Base-by-base conservation (phyloP, 169 alveolate species). In the Cryptosporidium canis region DNA sequence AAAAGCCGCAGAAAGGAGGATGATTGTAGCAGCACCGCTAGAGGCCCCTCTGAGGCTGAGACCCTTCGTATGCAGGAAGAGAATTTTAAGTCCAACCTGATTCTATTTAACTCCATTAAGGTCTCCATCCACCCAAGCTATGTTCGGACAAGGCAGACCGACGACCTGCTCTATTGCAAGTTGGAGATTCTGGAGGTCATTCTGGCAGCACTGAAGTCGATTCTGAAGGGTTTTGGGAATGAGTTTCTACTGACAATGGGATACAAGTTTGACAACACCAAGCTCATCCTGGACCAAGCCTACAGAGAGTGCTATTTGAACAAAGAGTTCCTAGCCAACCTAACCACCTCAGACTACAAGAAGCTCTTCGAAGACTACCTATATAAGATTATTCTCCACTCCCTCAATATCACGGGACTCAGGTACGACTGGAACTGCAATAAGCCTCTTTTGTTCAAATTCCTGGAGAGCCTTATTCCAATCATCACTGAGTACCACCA, bases 241-340 rank as follows among this genome's bases (percentile, higher is more conserved):
- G 87, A 77, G 29, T 61, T 77, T 58, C 37, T 77, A 5, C 21
- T 77, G 44, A 77, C 77, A 58, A 77, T 61, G 70, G 87, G 87
- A 39, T 58, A 61, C 21, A 55, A 61, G 37, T 77, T 77, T 41
- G 87, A 77, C 41, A 35, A 61, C 16, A 77, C 87, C 1, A 77
- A 63, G 47, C 29, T 77, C 3, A n/a, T 77, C 21, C n/a, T 61
- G 1, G 87, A 77, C 21, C 48, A 1, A 27, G 37, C 58, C 0
- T 70, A 70, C 39, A 70, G 84, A 18, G 84, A 70, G 18, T 31
- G 24, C 27, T 70, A 70, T 18, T n/a, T 70, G n/a, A 70, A 70
- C 21, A 31, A 47, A 5, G 67, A 43, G 27, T 70, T 70, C 53
- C 31, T 70, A 8, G 14, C 11, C 6, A 16, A 5, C 4, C 16